These are phyloP conservation scores for Desmodesmus armatus DNA, from an alignment of 139 green algal species.

Conservation along the genomic window DNA sequence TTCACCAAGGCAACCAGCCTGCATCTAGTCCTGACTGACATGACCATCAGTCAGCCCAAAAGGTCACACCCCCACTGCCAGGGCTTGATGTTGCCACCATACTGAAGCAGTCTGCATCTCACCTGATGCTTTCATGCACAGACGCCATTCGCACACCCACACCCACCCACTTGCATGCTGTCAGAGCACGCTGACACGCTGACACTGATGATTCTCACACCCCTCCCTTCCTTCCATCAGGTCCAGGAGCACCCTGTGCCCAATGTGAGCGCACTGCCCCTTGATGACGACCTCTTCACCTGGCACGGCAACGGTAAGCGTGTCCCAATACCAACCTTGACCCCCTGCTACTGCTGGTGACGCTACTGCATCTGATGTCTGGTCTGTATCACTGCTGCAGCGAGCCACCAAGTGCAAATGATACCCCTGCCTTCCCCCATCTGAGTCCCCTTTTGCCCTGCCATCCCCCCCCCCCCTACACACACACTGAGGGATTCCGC, in stretches of 20 bases:
- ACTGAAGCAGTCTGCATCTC: too few relatives aligned
- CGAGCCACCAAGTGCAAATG: background rate
- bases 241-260: background rate
- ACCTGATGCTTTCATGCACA: too few relatives aligned
- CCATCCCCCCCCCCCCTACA: background rate
- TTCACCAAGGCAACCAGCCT: too few relatives aligned
- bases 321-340: background rate
- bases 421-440: background rate
- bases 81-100: too few relatives aligned
- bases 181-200: too few relatives aligned
- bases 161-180: too few relatives aligned
- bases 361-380: background rate
- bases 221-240: too few relatives aligned
- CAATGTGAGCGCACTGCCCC: constrained; percentile 12
- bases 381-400: background rate
- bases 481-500: background rate
- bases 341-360: background rate
- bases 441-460: background rate
- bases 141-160: too few relatives aligned
- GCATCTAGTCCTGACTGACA: too few relatives aligned
- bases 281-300: constrained; percentile 21
- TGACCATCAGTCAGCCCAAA: too few relatives aligned
- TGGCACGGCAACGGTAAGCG: constrained; percentile 39
- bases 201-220: too few relatives aligned
- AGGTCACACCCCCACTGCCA: too few relatives aligned